Evolutionary conservation across 441 rosid species (phyloP).

Genomic region (Gossypium davidsonii): DNA sequence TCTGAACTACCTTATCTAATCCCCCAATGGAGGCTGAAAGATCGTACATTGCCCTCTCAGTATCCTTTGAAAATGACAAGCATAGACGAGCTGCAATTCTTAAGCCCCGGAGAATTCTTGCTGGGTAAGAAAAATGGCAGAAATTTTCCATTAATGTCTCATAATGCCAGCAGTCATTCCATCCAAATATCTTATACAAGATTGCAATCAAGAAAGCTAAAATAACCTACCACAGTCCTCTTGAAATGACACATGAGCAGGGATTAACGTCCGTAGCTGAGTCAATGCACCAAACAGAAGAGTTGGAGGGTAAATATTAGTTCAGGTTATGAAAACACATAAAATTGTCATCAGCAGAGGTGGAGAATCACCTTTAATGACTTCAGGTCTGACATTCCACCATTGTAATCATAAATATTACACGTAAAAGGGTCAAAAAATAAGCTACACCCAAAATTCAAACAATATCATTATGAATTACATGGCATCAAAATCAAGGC

Average conservation of each 20-base stretch:
- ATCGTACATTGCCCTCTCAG: slow-evolving; percentile 54
- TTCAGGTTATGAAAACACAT: slow-evolving; percentile 3
- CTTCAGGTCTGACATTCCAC: slow-evolving; percentile 69
- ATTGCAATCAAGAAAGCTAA: slow-evolving; percentile 17
- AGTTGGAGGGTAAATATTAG: slow-evolving; percentile 12
- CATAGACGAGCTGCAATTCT: slow-evolving; percentile 88
- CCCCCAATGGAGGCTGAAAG: slow-evolving; percentile 47
- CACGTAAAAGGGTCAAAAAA: slow-evolving; percentile 63
- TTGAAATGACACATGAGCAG: slow-evolving; percentile 68
- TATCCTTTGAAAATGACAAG: slow-evolving; percentile 61
- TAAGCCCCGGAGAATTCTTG: slow-evolving; percentile 85
- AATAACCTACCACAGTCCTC: slow-evolving; percentile 77
- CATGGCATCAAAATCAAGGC: slow-evolving; percentile 8
- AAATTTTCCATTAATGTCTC: slow-evolving; percentile 7
- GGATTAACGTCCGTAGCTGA: slow-evolving; percentile 75
- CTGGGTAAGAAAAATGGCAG: slow-evolving; percentile 34
- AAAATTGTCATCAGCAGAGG: slow-evolving; percentile 16
- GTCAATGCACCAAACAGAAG: slow-evolving; percentile 19
- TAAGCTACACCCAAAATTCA: slow-evolving; percentile 49
- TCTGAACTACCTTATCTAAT: slow-evolving; percentile 56
- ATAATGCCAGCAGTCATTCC: slow-evolving; percentile 11
- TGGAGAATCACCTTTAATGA: slow-evolving; percentile 52
- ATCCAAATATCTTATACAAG: slow-evolving; percentile 18
- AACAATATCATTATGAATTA: slow-evolving; percentile 16
- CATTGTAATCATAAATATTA: slow-evolving; percentile 63